A percentile compares a stretch with the other conserved stretches of the same genome.
Conservation (phyloP, 805 yeast species). For the Middelhovenomyces tepae region DNA sequence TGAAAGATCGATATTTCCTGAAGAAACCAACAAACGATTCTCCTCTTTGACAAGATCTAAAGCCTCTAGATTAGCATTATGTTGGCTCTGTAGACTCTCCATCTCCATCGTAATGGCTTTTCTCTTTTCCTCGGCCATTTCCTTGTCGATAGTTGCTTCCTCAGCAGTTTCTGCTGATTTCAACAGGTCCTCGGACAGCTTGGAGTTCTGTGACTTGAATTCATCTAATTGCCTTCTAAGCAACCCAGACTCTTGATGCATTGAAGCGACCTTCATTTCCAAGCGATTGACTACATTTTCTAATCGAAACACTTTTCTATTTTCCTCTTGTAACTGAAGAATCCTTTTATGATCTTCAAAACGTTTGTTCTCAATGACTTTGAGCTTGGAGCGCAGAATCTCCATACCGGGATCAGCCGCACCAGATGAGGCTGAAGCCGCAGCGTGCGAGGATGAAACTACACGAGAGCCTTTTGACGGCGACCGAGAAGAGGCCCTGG, state of each 20-base stretch:
- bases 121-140: constrained; percentile 29
- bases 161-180: constrained; percentile 24
- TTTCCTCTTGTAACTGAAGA: constrained; percentile 15
- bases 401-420: too few species aligned
- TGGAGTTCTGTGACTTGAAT: constrained; percentile 15
- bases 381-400: constrained; percentile 17
- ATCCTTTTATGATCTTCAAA: constrained; percentile 20
- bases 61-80: constrained; percentile 20
- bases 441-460: too few species aligned
- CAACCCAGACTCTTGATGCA: constrained; percentile 23
- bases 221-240: constrained; percentile 15
- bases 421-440: too few species aligned
- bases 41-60: constrained; percentile 22
- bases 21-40: too few species aligned
- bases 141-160: constrained; percentile 27
- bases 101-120: constrained; percentile 21
- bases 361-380: constrained; percentile 19
- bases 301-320: constrained; percentile 17
- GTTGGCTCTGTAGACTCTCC: too few species aligned
- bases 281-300: constrained; percentile 23
- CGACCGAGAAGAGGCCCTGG: too few species aligned
- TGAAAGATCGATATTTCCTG: too few species aligned
- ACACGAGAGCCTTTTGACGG: too few species aligned
- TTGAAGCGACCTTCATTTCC: constrained; percentile 23
- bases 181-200: constrained; percentile 13